phyloP scores from a whole-genome alignment of 2,329 filamentous ascomycete genomes.

The Clarireedia sp. region DNA sequence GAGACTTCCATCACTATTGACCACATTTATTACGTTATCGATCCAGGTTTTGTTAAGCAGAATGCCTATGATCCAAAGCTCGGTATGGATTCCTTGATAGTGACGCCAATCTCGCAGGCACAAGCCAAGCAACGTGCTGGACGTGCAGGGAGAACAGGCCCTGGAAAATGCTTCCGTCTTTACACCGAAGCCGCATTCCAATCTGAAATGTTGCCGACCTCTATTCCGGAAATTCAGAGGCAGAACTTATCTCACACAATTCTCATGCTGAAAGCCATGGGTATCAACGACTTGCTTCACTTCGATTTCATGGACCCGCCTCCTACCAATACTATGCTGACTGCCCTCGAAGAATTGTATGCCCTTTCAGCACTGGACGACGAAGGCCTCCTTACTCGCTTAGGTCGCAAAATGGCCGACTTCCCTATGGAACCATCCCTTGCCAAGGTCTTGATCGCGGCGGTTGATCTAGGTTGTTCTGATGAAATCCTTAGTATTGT shows the following conservation, averaged over 20 bases:
- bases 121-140: conserved; percentile 95
- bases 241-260: conserved; percentile 95
- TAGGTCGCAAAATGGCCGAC: conserved; percentile 83
- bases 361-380: conserved; percentile 95
- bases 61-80: conserved; percentile 98
- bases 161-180: conserved; percentile 94
- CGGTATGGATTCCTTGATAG: conserved; percentile 88
- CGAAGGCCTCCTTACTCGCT: conserved; percentile 80
- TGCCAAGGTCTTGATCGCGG: conserved; percentile 96
- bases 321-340: conserved; percentile 96
- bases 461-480: conserved; percentile 95
- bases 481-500: conserved; percentile 97
- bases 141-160: conserved; percentile 97
- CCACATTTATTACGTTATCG: conserved; percentile 98
- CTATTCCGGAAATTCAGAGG: conserved; percentile 88
- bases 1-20: conserved; percentile 97
- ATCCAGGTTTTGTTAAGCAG: conserved; percentile 97
- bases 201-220: conserved; percentile 95
- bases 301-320: conserved; percentile 99
- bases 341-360: conserved; percentile 92
- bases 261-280: conserved; percentile 92
- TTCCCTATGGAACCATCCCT: conserved; percentile 91
- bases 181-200: conserved; percentile 97
- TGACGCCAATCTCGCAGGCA: conserved; percentile 95
- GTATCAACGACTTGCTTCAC: conserved; percentile 90